A percentile compares a stretch with the other conserved stretches of the same genome.
These are phyloP conservation scores for Achaetomium macrosporum DNA, from an alignment of 2,329 filamentous ascomycete genomes.

Conservation along the genomic window DNA sequence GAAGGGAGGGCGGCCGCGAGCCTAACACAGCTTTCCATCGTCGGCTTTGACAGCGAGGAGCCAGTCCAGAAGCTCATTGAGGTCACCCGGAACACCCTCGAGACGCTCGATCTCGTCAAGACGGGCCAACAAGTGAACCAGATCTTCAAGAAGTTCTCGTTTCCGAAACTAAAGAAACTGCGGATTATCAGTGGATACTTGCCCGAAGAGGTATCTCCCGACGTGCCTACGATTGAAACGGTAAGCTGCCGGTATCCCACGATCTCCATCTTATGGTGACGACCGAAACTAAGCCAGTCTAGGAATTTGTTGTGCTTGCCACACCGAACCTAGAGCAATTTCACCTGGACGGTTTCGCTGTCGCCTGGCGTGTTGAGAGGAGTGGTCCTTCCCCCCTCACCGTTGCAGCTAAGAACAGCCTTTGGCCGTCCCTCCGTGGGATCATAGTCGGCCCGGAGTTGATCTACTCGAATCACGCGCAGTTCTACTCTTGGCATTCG, in stretches of 20 bases:
- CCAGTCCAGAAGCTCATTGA: not conserved
- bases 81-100: not conserved
- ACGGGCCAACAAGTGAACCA: not conserved
- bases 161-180: conserved; percentile 10
- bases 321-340: conserved; percentile 19
- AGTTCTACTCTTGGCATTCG: not conserved
- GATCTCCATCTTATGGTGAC: not conserved
- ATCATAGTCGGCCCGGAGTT: conserved; percentile 11
- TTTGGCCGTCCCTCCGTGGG: conserved; percentile 12
- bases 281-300: not conserved
- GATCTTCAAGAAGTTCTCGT: not conserved
- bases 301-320: conserved; percentile 9
- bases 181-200: not conserved
- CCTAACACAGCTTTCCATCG: conserved; percentile 13
- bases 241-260: not conserved
- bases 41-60: not conserved
- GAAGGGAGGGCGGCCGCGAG: not conserved
- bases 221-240: not conserved
- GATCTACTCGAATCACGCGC: not conserved
- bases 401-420: not conserved
- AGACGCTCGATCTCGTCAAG: conserved; percentile 6
- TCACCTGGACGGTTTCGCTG: conserved; percentile 8
- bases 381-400: not conserved
- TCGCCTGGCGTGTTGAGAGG: not conserved
- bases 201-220: too few species aligned